A percentile compares a stretch with the other conserved stretches of the same genome.
phyloP scores from a whole-genome alignment of 139 green algal genomes.

The Chlamydomonas applanata region DNA sequence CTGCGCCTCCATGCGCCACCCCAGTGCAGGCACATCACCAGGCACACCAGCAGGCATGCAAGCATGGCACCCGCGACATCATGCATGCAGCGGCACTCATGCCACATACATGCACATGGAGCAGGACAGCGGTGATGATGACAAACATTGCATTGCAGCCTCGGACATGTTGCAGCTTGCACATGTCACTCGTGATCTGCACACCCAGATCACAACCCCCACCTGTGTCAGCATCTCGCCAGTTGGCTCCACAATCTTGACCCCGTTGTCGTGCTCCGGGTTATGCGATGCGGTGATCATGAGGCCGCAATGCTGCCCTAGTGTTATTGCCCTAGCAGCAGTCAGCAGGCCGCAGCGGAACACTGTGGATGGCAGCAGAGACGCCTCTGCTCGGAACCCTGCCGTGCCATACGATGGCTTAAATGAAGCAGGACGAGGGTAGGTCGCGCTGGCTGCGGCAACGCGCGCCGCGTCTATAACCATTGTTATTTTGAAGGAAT shows the following conservation, averaged over 20 bases:
- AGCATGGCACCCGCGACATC: no score
- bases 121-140: no score
- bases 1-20: no score
- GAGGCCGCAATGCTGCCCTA: constrained; percentile 67
- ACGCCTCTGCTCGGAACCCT: constrained; percentile 79
- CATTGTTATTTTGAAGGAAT: no score
- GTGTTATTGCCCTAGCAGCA: constrained; percentile 53
- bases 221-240: constrained; percentile 74
- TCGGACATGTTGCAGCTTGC: not conserved
- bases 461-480: constrained; percentile 12
- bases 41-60: no score
- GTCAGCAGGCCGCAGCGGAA: constrained; percentile 87
- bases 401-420: constrained; percentile 85
- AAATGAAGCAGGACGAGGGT: constrained; percentile 30
- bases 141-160: constrained; percentile 49
- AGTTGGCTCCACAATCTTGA: constrained; percentile 91
- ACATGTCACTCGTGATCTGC: constrained; percentile 28
- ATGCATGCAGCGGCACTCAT: no score
- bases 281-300: constrained; percentile 98
- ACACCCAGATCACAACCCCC: constrained; percentile 22
- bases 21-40: no score
- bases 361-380: constrained; percentile 75
- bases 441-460: not conserved
- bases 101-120: no score
- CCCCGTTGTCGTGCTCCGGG: constrained; percentile 89